Percentiles rank a stretch among this genome's conserved stretches.
phyloP scores from a whole-genome alignment of 169 alveolate genomes.

The Cryptosporidium ubiquitum region DNA sequence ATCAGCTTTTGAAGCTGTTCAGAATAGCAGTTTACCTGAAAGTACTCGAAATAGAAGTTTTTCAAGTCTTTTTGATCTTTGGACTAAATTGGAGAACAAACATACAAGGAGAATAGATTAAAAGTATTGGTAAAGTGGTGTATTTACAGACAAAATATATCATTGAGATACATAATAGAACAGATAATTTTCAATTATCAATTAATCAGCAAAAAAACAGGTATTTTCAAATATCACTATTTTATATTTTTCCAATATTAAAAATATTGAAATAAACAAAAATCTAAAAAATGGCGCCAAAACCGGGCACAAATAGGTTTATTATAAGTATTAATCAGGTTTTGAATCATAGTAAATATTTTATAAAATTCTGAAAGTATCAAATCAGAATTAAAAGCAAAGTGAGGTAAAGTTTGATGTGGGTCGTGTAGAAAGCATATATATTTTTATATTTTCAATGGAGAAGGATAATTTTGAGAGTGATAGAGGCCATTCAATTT shows the following conservation, averaged over 20 bases:
- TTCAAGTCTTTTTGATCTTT: neutral
- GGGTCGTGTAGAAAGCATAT: neutral
- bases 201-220: neutral
- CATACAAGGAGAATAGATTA: neutral
- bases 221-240: neutral
- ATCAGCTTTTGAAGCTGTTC: neutral
- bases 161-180: neutral
- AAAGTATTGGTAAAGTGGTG: too few species aligned
- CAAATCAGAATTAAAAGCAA: neutral
- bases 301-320: neutral
- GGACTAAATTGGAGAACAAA: neutral
- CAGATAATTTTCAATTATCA: neutral
- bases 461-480: neutral
- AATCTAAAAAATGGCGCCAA: neutral
- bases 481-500: constrained; percentile 49
- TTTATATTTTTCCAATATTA: neutral
- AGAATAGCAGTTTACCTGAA: neutral
- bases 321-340: neutral
- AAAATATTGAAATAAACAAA: neutral
- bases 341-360: constrained; percentile 1
- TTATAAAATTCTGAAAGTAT: neutral
- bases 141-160: neutral
- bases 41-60: neutral
- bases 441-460: neutral
- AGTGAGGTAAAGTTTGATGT: neutral